Conservation (phyloP, 768 basidiomycete species). For the Auricularia cornea region DNA sequence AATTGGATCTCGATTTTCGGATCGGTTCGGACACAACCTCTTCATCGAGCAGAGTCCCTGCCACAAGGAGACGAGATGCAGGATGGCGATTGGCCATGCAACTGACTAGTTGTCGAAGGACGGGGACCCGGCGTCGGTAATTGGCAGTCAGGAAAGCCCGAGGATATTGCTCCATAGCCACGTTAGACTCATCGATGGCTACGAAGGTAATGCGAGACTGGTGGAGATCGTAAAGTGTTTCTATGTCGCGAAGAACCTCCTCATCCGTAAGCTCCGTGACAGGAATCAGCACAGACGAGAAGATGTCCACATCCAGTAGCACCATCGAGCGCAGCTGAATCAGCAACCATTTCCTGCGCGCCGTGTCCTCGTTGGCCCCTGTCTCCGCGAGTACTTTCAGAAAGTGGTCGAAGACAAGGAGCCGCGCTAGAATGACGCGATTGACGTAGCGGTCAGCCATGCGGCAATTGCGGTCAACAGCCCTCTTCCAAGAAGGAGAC, state of each 20-base stretch:
- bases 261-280: not conserved
- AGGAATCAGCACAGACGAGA: not conserved
- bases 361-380: not conserved
- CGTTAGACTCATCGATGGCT: not conserved
- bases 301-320: not conserved
- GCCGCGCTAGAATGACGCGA: not conserved
- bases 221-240: not conserved
- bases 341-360: not conserved
- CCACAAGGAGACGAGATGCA: not conserved
- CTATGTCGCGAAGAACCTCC: not conserved
- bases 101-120: not conserved
- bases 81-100: not conserved
- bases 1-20: not conserved
- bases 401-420: not conserved
- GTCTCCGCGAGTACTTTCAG: not conserved
- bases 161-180: not conserved
- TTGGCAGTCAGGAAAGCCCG: not conserved
- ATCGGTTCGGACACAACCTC: not conserved
- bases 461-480: not conserved
- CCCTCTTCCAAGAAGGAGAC: not conserved
- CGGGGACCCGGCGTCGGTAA: not conserved
- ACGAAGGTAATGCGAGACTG: not conserved
- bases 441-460: not conserved
- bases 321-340: not conserved
- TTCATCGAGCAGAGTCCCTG: not conserved